These are phyloP conservation scores for Gryganskiella cystojenkinii DNA, from an alignment of 192 early-diverging fungal genomes.

Conservation along the genomic window DNA sequence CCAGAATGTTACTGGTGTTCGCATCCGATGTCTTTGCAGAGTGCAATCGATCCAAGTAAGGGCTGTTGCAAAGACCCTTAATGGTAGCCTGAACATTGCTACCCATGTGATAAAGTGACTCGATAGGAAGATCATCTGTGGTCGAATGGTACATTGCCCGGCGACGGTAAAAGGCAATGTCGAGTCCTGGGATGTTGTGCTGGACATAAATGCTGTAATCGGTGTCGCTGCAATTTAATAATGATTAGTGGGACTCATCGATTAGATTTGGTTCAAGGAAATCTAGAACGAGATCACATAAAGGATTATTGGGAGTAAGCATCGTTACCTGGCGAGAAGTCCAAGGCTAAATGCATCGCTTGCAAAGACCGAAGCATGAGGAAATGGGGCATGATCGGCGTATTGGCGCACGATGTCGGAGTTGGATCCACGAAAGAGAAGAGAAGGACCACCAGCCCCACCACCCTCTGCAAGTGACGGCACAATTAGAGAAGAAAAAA, in stretches of 20 bases:
- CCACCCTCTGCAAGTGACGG: slow-evolving; percentile 65
- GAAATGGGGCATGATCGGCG: slow-evolving; percentile 61
- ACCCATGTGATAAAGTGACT: slow-evolving; percentile 75
- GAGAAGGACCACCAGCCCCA: slow-evolving; percentile 75
- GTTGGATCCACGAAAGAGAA: slow-evolving; percentile 65
- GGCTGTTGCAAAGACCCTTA: slow-evolving; percentile 31
- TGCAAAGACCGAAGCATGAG: slow-evolving; percentile 68
- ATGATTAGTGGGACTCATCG: neutral
- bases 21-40: neutral
- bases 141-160: slow-evolving; percentile 73
- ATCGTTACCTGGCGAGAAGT: slow-evolving; percentile 58
- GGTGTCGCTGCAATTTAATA: slow-evolving; percentile 57
- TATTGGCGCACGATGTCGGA: slow-evolving; percentile 48
- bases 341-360: slow-evolving; percentile 66
- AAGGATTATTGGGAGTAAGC: neutral
- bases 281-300: neutral
- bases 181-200: slow-evolving; percentile 70
- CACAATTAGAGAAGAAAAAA: neutral
- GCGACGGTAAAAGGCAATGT: slow-evolving; percentile 72
- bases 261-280: neutral
- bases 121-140: slow-evolving; percentile 53
- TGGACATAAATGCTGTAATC: slow-evolving; percentile 68
- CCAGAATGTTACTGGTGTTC: neutral
- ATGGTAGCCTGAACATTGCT: slow-evolving; percentile 56
- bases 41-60: slow-evolving; percentile 17